A percentile compares a stretch with the other conserved stretches of the same genome.
phyloP scores from a whole-genome alignment of 768 basidiomycete species.

The Termitomyces sp. region DNA sequence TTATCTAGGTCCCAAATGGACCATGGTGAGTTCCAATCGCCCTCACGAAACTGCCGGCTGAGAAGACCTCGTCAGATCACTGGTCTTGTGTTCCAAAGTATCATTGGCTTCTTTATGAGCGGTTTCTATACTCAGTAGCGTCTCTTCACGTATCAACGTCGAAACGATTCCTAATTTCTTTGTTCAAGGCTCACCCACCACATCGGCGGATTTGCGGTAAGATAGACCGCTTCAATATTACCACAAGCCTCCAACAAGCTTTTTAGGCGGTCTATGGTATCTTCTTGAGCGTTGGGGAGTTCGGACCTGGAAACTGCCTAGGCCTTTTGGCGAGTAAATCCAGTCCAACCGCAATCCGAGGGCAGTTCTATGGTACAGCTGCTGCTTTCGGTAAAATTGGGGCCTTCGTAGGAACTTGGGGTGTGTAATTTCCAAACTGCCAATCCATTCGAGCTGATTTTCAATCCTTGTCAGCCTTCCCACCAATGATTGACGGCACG shows the following conservation, averaged over 20 bases:
- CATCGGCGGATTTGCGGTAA: constrained; percentile 72
- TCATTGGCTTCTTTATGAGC: constrained; percentile 88
- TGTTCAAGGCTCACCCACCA: constrained; percentile 48
- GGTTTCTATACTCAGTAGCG: constrained; percentile 61
- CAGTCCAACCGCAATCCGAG: constrained; percentile 81
- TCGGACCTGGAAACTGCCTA: constrained; percentile 84
- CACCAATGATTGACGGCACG: constrained; percentile 59
- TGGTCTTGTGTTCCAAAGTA: constrained; percentile 63
- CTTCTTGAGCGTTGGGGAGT: constrained; percentile 86
- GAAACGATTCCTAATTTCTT: not conserved
- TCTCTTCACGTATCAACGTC: not conserved
- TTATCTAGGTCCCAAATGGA: constrained; percentile 68
- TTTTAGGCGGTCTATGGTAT: constrained; percentile 82
- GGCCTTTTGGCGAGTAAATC: constrained; percentile 84
- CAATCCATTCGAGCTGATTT: not conserved
- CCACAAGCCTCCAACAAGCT: not conserved
- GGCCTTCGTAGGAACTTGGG: constrained; percentile 81
- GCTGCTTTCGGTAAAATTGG: constrained; percentile 86
- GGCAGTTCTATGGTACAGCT: constrained; percentile 82
- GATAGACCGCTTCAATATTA: constrained; percentile 15
- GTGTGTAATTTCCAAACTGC: constrained; percentile 31
- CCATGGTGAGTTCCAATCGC: constrained; percentile 49
- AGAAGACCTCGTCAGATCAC: constrained; percentile 40
- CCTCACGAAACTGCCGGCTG: not conserved
- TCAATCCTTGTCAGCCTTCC: constrained; percentile 44